phyloP scores from a whole-genome alignment of 2,329 filamentous ascomycete genomes.

The Exophiala sideris region DNA sequence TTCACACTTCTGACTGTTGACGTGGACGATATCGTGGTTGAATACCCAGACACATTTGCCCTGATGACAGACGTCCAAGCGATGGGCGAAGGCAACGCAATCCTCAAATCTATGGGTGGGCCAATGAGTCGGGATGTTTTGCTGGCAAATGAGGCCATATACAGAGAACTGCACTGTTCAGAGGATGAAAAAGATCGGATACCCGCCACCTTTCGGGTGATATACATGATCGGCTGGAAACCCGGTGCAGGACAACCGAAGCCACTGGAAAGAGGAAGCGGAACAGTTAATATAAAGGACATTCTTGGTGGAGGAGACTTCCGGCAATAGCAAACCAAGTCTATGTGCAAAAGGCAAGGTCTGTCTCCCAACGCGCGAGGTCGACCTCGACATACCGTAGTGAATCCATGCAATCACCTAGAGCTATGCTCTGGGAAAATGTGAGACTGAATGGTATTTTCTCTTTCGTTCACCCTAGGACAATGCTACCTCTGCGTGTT shows the following conservation, averaged over 20 bases:
- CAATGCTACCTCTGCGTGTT: constrained; percentile 11
- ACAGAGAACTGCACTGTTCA: constrained; percentile 81
- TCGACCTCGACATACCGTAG: neutral
- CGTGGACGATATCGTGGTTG: constrained; percentile 93
- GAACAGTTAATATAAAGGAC: constrained; percentile 84
- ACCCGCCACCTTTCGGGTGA: constrained; percentile 89
- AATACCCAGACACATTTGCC: constrained; percentile 85
- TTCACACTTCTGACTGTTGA: constrained; percentile 97
- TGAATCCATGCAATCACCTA: neutral
- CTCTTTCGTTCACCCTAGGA: constrained; percentile 9
- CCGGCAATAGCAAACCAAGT: constrained; percentile 2
- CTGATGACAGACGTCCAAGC: constrained; percentile 91
- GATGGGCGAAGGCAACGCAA: constrained; percentile 93
- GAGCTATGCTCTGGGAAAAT: neutral
- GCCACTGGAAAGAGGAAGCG: constrained; percentile 78
- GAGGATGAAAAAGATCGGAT: constrained; percentile 50
- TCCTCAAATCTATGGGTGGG: constrained; percentile 67
- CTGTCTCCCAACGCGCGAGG: neutral
- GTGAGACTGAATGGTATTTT: constrained; percentile 7
- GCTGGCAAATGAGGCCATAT: constrained; percentile 83
- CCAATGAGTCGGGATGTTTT: constrained; percentile 80
- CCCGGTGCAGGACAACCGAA: constrained; percentile 73
- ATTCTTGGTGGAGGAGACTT: constrained; percentile 55
- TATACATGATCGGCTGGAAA: constrained; percentile 99
- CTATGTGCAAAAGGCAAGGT: constrained; percentile 6